phyloP scores from a whole-genome alignment of 2,329 filamentous ascomycete genomes.

The Aureobasidium sp. region DNA sequence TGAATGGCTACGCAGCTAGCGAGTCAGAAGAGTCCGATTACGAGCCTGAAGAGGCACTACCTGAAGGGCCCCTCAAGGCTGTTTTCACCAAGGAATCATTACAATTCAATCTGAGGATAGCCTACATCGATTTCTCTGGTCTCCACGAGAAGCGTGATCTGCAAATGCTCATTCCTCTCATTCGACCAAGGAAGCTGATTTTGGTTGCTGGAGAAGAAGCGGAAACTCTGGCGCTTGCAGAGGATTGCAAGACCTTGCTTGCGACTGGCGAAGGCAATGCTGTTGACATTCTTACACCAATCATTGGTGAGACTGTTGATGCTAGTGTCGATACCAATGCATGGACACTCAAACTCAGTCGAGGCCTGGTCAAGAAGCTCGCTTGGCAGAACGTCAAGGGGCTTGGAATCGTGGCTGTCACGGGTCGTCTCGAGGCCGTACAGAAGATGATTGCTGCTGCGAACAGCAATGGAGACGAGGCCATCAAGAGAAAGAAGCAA shows the following conservation, averaged over 20 bases:
- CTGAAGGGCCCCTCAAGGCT: conserved; percentile 66
- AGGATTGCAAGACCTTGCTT: conserved; percentile 65
- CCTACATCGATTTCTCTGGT: conserved; percentile 85
- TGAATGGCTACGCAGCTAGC: conserved; percentile 25
- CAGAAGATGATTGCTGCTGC: conserved; percentile 32
- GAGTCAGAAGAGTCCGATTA: conserved; percentile 43
- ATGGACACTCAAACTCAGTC: conserved; percentile 87
- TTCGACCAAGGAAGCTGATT: conserved; percentile 89
- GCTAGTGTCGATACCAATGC: conserved; percentile 97
- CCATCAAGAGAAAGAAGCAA: conserved; percentile 39
- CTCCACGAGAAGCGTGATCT: conserved; percentile 89
- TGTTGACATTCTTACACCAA: conserved; percentile 68
- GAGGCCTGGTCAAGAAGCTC: conserved; percentile 72
- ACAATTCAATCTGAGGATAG: conserved; percentile 63
- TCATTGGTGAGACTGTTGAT: conserved; percentile 64
- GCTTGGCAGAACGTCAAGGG: conserved; percentile 93
- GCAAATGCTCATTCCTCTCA: conserved; percentile 88
- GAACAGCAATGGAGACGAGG: conserved; percentile 27
- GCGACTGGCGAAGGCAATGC: conserved; percentile 32
- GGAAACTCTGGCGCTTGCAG: conserved; percentile 70
- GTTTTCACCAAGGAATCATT: conserved; percentile 56
- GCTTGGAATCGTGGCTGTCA: conserved; percentile 85
- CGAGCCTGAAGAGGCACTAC: conserved; percentile 40
- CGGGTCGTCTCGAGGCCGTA: conserved; percentile 54
- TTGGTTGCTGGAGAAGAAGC: conserved; percentile 71